Evolutionary conservation across 2,329 filamentous ascomycete species (phyloP), one percentile per base, ranked within the genome.

Genomic region (Xylaria sp.): DNA sequence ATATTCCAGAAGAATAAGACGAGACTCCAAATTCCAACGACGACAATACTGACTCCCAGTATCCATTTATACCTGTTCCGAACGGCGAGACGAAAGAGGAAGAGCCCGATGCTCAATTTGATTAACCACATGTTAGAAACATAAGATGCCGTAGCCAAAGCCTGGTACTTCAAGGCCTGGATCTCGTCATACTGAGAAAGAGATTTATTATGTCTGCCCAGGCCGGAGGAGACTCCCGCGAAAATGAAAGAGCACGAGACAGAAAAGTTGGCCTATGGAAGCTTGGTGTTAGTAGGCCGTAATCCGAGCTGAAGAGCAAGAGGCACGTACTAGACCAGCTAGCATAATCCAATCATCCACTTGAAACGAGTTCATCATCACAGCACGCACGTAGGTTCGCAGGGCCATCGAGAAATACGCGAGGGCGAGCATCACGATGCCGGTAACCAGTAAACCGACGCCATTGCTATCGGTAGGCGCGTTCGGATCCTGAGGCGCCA

Each of bases 311-410:
- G 23, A 27, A 57, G 21, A 29, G 43, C 25, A 15, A 51, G 23
- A 40, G 25, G 31, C 9, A 57, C 75, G 7, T 71, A 83, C 81
- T 74, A 82, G 81, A 29, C 78, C 77, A 59, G 78, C 67, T 43
- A 84, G 64, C 81, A 85, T 84, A 63, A 84, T 73, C 81, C 82
- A 84, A 73, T 85, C 82, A 70, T 85, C 82, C n/a, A 73, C 62
- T 66, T 81, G 76, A 57, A 83, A 81, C 3, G 70, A 68, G 40
- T 69, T 73, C n/a, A 68, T 72, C 51, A 74, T 56, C 21, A 64
- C 64, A n/a, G 70, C 70, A 33, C 72, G 70, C 13, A 71, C 71
- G 46, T 71, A 73, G 13, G 70, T 70, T 47, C 72, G 65, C 46
- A 74, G 54, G 15, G 62, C 63, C 11, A 74, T 65, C 6, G 72